These are phyloP conservation scores for Hericium alpestre DNA, from an alignment of 768 basidiomycete genomes.

Conservation along the genomic window DNA sequence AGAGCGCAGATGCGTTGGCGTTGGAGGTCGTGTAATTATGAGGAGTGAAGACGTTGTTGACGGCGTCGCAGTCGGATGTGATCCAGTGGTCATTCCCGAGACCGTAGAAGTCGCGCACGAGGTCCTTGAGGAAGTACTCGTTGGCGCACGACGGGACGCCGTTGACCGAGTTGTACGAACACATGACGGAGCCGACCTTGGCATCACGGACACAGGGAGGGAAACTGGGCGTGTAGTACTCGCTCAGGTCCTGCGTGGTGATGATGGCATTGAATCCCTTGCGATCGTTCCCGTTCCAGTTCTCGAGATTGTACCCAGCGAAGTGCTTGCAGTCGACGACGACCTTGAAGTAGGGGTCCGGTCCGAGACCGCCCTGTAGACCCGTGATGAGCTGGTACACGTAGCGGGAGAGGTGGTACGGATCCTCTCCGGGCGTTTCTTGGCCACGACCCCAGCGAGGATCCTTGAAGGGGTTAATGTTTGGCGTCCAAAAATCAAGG, in stretches of 20 bases:
- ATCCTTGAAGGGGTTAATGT: constrained; percentile 43
- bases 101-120: constrained; percentile 40
- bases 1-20: constrained; percentile 37
- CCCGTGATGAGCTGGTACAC: constrained; percentile 44
- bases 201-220: constrained; percentile 50
- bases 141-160: constrained; percentile 48
- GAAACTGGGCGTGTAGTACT: constrained; percentile 47
- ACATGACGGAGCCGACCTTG: constrained; percentile 51
- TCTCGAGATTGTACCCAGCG: constrained; percentile 49
- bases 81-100: constrained; percentile 39
- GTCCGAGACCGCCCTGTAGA: constrained; percentile 48
- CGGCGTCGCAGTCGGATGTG: constrained; percentile 48
- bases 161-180: constrained; percentile 53
- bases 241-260: constrained; percentile 42
- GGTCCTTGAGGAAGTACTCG: constrained; percentile 39
- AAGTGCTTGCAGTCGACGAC: constrained; percentile 53
- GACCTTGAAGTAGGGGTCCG: constrained; percentile 38
- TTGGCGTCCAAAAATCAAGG: constrained; percentile 44
- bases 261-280: constrained; percentile 45
- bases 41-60: constrained; percentile 39
- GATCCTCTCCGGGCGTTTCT: constrained; percentile 54
- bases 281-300: constrained; percentile 42
- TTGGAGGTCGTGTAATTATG: constrained; percentile 38
- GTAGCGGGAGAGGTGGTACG: constrained; percentile 42
- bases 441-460: constrained; percentile 56